Conservation (phyloP, 352 stramenopile species). For the Globisporangium heterothallicum region DNA sequence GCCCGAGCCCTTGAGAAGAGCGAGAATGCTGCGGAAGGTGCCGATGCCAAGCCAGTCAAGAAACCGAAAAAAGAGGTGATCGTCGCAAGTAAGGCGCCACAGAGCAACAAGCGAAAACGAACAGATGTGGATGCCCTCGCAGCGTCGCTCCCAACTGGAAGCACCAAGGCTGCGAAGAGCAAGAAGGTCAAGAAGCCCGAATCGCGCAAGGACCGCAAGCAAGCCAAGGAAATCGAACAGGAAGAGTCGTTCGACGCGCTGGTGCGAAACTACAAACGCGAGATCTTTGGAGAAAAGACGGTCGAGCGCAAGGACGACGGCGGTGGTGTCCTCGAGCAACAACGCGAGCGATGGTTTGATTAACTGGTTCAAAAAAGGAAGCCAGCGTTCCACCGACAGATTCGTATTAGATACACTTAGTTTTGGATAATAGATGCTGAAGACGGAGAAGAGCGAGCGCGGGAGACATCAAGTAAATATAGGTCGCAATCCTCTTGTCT, state of each 20-base stretch:
- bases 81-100: constrained; percentile 29
- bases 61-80: constrained; percentile 27
- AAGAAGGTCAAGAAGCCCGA: constrained; percentile 26
- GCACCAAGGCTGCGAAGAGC: constrained; percentile 2
- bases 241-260: constrained; percentile 77
- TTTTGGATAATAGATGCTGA: constrained; percentile 11
- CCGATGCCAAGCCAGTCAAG: constrained; percentile 11
- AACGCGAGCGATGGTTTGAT: constrained; percentile 64
- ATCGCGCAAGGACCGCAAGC: constrained; percentile 72
- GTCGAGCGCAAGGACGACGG: constrained; percentile 9
- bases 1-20: constrained; percentile 21
- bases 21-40: constrained; percentile 12
- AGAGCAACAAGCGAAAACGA: constrained; percentile 37
- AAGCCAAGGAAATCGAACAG: constrained; percentile 36
- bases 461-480: constrained; percentile 10
- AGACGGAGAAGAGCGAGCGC: not conserved
- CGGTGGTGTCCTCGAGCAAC: constrained; percentile 11
- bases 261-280: constrained; percentile 79
- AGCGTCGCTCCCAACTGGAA: not conserved
- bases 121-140: constrained; percentile 20
- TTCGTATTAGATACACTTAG: constrained; percentile 8
- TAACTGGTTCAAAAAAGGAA: constrained; percentile 18
- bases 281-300: constrained; percentile 58
- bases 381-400: not conserved
- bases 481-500: not conserved